Conservation (phyloP, 306 rosid species). For the Canavalia ensiformis region DNA sequence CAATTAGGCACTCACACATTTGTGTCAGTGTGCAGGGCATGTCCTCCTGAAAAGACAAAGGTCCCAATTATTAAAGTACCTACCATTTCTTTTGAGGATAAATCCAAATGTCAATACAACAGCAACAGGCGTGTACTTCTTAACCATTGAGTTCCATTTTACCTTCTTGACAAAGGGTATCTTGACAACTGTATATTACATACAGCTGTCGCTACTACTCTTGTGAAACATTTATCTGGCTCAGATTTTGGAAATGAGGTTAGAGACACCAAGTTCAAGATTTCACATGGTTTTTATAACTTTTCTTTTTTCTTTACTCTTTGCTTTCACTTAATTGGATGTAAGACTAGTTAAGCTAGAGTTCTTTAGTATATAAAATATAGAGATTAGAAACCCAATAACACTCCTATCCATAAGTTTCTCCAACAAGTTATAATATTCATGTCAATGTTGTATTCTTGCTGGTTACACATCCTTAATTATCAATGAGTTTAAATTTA, state of each 20-base stretch:
- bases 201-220: slow-evolving; percentile 14
- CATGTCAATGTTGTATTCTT: background rate
- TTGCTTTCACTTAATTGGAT: slow-evolving; percentile 41
- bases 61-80: slow-evolving; percentile 41
- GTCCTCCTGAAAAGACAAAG: slow-evolving; percentile 34
- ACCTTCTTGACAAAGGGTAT: slow-evolving; percentile 24
- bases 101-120: slow-evolving; percentile 22
- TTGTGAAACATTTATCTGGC: slow-evolving; percentile 27
- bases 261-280: slow-evolving; percentile 39
- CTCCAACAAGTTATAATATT: slow-evolving; percentile 1
- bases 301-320: background rate
- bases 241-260: slow-evolving; percentile 34
- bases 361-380: slow-evolving; percentile 26
- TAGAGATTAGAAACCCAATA: slow-evolving; percentile 33
- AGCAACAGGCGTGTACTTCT: slow-evolving; percentile 52
- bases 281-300: slow-evolving; percentile 45
- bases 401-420: slow-evolving; percentile 31
- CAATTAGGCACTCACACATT: slow-evolving; percentile 24
- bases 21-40: slow-evolving; percentile 37
- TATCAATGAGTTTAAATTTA: background rate
- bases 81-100: background rate
- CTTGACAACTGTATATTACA: slow-evolving; percentile 48
- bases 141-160: slow-evolving; percentile 31
- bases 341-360: background rate
- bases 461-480: background rate